Percentiles rank a stretch among this genome's conserved stretches.
phyloP scores from a whole-genome alignment of 1,139 yeast species.

The Kazachstania sp. region DNA sequence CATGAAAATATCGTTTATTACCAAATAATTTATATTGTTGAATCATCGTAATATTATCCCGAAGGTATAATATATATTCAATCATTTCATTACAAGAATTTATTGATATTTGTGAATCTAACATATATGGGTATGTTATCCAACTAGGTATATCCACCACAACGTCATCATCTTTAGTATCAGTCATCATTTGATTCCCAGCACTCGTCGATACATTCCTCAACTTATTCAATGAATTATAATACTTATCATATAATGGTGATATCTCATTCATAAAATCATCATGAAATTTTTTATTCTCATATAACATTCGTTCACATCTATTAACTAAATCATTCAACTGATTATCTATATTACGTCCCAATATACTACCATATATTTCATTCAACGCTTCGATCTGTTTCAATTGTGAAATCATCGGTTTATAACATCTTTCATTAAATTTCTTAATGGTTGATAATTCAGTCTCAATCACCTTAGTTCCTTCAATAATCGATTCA shows the following conservation, averaged over 20 bases:
- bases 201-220: constrained; percentile 10
- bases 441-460: constrained; percentile 15
- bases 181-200: no score
- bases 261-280: constrained; percentile 8
- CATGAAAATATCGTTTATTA: constrained; percentile 20
- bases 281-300: constrained; percentile 6
- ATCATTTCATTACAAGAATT: constrained; percentile 13
- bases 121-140: constrained; percentile 6
- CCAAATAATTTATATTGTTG: constrained; percentile 14
- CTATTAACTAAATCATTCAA: no score
- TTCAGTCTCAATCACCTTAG: constrained; percentile 12
- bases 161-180: no score
- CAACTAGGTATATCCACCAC: background rate
- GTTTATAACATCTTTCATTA: constrained; percentile 9
- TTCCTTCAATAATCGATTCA: constrained; percentile 14
- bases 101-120: constrained; percentile 12
- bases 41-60: constrained; percentile 13
- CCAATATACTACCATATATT: no score
- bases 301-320: constrained; percentile 1
- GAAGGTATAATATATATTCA: constrained; percentile 1
- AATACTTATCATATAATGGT: constrained; percentile 3
- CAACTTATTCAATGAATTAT: constrained; percentile 7
- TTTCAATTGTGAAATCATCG: constrained; percentile 1
- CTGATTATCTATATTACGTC: no score
- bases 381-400: background rate